Base-by-base conservation (phyloP, 805 yeast species). In the Starmerella khaoyaiensis region DNA sequence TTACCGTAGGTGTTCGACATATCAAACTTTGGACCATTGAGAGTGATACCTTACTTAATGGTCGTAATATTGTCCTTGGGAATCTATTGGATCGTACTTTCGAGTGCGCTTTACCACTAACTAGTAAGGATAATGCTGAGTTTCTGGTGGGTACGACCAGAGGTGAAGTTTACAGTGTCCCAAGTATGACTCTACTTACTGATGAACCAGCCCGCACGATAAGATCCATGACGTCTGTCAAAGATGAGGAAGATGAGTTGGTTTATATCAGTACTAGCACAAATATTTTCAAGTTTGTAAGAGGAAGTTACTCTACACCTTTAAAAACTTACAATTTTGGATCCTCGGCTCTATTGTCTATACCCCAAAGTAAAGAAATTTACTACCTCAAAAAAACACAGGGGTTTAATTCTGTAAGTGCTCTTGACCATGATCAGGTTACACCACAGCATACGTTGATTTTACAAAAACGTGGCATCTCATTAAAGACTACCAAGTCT, bases 1-100 rank as follows among this genome's bases (percentile, higher is more conserved):
- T 75, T 3, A 75, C 83, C 0, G 56, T 66, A 31, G 87, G 87
- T 0, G 56, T 72, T 11, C 62, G 86, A 21, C 69, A 73, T 42
- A 57, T 77, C 14, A 72, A 76, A 37, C 56, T 73, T 0, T 79
- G 87, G 87, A 66, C 60, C 44, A 56, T 68, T 26, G 47, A 42
- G 4, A 9, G 5, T 4, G 28, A 43, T 14, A 49, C 49, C 21
- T 57, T 62, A 7, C 55, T 79, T 7, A 62, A 62, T 32, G 84
- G 86, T 0, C 65, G 76, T 37, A 78, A 71, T 46, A 72, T 71
- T 1, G 58, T 76, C 0, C 55, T 78, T 30, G 76, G 76, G 1
- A 54, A 54, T 5, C 61, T 60, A 25, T 56, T 72, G 12, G 65
- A 67, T 40, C 61, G 66, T n/a, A 66, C 64, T 37, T 76, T 76